phyloP scores from a whole-genome alignment of 2,329 filamentous ascomycete genomes.

The Hymenoscyphus salicellus region DNA sequence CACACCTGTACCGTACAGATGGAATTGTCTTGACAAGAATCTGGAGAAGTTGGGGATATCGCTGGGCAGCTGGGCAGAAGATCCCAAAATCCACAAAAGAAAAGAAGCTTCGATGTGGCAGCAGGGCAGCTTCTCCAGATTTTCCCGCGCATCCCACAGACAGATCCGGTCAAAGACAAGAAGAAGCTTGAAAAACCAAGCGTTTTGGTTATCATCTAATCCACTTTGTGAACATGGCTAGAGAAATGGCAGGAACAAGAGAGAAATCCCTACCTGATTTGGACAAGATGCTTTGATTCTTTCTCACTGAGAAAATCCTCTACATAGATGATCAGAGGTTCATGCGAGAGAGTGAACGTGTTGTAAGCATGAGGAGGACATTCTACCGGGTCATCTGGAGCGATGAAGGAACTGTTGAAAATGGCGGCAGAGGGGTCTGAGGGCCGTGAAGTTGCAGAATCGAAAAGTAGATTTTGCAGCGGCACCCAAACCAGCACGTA shows the following conservation, averaged over 20 bases:
- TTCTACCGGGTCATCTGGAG: constrained; percentile 29
- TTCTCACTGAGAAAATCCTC: constrained; percentile 49
- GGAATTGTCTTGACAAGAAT: background rate
- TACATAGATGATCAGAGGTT: constrained; percentile 57
- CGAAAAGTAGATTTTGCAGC: constrained; percentile 27
- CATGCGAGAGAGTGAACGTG: constrained; percentile 49
- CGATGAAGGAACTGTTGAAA: constrained; percentile 33
- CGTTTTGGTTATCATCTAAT: background rate
- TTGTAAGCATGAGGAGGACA: constrained; percentile 32
- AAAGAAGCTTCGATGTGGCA: background rate
- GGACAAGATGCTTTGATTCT: constrained; percentile 50
- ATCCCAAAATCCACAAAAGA: background rate
- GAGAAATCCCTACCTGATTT: constrained; percentile 53
- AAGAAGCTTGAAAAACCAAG: background rate
- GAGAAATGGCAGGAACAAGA: background rate
- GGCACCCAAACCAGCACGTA: constrained; percentile 33
- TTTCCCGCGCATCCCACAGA: background rate
- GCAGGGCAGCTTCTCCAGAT: background rate
- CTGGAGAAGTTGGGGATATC: background rate
- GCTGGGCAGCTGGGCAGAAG: background rate
- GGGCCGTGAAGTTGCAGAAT: constrained; percentile 9
- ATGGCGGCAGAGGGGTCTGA: constrained; percentile 9
- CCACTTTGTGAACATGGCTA: background rate
- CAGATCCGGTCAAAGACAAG: background rate
- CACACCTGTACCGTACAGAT: background rate